A percentile compares a stretch with the other conserved stretches of the same genome.
phyloP scores from a whole-genome alignment of 164 flowering plant genomes.

The Sextonia rubra region DNA sequence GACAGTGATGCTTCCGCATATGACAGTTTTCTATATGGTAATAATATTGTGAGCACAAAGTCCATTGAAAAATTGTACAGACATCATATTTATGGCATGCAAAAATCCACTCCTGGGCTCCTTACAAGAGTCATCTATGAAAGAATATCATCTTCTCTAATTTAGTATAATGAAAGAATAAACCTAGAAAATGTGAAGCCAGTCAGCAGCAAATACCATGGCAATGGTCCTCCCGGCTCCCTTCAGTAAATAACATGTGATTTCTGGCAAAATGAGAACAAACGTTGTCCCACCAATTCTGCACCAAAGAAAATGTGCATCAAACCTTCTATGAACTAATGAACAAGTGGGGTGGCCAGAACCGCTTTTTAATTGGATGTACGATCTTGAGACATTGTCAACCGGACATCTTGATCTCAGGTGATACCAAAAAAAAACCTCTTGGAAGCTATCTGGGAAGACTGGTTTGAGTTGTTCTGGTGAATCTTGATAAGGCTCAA shows the following conservation, averaged over 20 bases:
- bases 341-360: background rate
- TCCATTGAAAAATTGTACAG: too few species aligned
- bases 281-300: background rate
- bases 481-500: slow-evolving; percentile 14
- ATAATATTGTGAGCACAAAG: too few species aligned
- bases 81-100: too few species aligned
- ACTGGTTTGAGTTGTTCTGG: background rate
- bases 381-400: background rate
- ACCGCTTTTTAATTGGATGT: background rate
- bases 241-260: background rate
- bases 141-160: background rate
- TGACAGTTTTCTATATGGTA: too few species aligned
- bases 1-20: too few species aligned
- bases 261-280: background rate
- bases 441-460: background rate
- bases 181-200: background rate
- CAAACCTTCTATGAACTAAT: background rate
- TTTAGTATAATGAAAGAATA: background rate
- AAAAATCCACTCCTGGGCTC: too few species aligned
- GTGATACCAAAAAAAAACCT: slow-evolving; percentile 1
- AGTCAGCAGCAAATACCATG: background rate
- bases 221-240: background rate
- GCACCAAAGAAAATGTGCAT: background rate
- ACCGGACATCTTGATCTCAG: background rate
- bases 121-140: background rate